These are phyloP conservation scores for Wickerhamomyces bisporus DNA, from an alignment of 805 yeast species.

Conservation along the genomic window DNA sequence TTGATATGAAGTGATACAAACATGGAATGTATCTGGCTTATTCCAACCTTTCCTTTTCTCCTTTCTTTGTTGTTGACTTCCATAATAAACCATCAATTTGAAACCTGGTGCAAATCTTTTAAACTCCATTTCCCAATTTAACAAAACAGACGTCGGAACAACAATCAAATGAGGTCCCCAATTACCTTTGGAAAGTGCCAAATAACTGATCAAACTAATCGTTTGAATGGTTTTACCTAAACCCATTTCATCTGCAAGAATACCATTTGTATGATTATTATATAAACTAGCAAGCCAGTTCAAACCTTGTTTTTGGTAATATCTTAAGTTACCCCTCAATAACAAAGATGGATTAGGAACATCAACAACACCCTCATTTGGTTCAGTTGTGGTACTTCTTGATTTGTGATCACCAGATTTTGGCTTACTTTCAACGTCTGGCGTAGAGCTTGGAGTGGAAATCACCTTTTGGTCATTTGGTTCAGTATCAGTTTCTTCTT, in stretches of 20 bases:
- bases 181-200: constrained; percentile 87
- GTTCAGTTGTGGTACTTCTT: constrained; percentile 16
- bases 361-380: constrained; percentile 45
- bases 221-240: constrained; percentile 96
- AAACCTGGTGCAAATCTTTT: constrained; percentile 98
- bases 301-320: constrained; percentile 91
- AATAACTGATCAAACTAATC: constrained; percentile 74
- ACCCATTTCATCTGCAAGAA: constrained; percentile 99
- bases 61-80: constrained; percentile 94
- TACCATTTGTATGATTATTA: constrained; percentile 91
- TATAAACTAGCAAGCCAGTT: constrained; percentile 96
- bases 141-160: constrained; percentile 95
- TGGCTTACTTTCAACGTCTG: constrained; percentile 24
- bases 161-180: constrained; percentile 99
- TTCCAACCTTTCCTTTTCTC: constrained; percentile 98
- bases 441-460: constrained; percentile 32
- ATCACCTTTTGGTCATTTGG: constrained; percentile 8
- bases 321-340: constrained; percentile 77
- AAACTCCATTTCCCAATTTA: constrained; percentile 99
- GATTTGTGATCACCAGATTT: constrained; percentile 3
- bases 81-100: constrained; percentile 91
- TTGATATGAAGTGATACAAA: constrained; percentile 95
- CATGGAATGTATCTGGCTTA: constrained; percentile 91
- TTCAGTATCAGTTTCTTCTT: constrained; percentile 13
- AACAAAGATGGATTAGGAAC: constrained; percentile 70